A percentile compares a stretch with the other conserved stretches of the same genome.
These are phyloP conservation scores for Metschnikowia matae DNA, from an alignment of 805 yeast genomes.

Conservation along the genomic window DNA sequence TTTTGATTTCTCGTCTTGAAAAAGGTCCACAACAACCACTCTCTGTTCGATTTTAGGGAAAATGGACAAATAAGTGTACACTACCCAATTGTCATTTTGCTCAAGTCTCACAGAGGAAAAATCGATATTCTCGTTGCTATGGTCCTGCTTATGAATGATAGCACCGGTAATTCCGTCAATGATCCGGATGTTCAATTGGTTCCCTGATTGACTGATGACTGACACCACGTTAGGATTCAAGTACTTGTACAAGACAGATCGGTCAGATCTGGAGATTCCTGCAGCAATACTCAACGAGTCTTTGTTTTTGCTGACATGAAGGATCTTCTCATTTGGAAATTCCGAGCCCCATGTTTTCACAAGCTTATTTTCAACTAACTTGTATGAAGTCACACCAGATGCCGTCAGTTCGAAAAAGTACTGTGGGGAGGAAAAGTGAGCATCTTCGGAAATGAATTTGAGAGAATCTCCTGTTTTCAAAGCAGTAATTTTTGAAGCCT, in stretches of 20 bases:
- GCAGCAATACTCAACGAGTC: constrained; percentile 41
- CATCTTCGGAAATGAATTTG: constrained; percentile 1
- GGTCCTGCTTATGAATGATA: constrained; percentile 41
- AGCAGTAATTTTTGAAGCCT: constrained; percentile 8
- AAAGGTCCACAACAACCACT: constrained; percentile 72
- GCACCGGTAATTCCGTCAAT: constrained; percentile 72
- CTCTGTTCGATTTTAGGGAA: constrained; percentile 49
- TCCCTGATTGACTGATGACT: constrained; percentile 35
- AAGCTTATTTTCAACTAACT: constrained; percentile 14
- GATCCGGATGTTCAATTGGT: constrained; percentile 44
- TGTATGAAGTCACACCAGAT: constrained; percentile 21
- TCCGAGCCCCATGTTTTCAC: constrained; percentile 30
- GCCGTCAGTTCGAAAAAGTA: constrained; percentile 15
- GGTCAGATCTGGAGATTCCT: constrained; percentile 66
- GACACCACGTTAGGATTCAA: constrained; percentile 65
- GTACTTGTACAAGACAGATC: constrained; percentile 79
- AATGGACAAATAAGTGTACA: constrained; percentile 57
- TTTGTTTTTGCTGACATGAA: constrained; percentile 21
- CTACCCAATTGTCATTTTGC: constrained; percentile 81
- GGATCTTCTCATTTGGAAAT: constrained; percentile 15
- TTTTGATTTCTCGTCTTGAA: constrained; percentile 51
- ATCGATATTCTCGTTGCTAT: constrained; percentile 36
- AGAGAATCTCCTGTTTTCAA: constrained; percentile 7
- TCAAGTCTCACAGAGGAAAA: constrained; percentile 45
- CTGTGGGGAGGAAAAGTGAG: constrained; percentile 6